Percentiles rank a stretch among this genome's conserved stretches.
These are phyloP conservation scores for Cryphonectria naterciae DNA, from an alignment of 2,329 filamentous ascomycete species.

Conservation along the genomic window DNA sequence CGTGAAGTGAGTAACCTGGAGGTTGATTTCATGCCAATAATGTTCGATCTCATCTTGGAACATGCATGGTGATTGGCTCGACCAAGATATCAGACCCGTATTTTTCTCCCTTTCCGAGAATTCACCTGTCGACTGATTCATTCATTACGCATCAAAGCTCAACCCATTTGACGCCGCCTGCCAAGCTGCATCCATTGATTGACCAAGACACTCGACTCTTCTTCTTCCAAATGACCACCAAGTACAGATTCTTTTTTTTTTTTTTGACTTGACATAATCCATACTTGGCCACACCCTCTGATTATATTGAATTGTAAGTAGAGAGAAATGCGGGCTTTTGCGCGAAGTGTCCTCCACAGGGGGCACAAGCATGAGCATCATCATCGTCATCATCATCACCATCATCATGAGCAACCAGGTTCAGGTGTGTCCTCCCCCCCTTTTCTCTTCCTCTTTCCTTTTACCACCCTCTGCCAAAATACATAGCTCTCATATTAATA, in stretches of 20 bases:
- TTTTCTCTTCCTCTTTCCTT: neutral
- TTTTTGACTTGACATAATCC: neutral
- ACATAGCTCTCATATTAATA: too few species aligned
- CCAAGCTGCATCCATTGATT: neutral
- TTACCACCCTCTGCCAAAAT: neutral
- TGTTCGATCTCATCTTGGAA: neutral
- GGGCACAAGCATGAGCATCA: conserved; percentile 4
- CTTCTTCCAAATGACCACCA: neutral
- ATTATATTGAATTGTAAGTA: neutral
- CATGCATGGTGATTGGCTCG: conserved; percentile 1
- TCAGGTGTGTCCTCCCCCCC: neutral
- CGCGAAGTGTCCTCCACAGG: conserved; percentile 11
- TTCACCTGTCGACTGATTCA: neutral
- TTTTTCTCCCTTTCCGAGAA: neutral
- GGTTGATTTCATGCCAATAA: neutral
- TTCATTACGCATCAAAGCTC: neutral
- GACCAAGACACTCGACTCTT: neutral
- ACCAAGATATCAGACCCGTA: neutral
- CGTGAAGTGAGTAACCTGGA: neutral
- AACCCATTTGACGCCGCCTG: neutral
- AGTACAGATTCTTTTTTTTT: too few species aligned
- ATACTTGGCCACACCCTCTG: neutral
- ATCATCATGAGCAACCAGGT: neutral
- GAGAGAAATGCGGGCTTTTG: conserved; percentile 17
- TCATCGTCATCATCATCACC: neutral